Conservation (phyloP, 257 asterid genomes). For the Ligustrum vulgare region DNA sequence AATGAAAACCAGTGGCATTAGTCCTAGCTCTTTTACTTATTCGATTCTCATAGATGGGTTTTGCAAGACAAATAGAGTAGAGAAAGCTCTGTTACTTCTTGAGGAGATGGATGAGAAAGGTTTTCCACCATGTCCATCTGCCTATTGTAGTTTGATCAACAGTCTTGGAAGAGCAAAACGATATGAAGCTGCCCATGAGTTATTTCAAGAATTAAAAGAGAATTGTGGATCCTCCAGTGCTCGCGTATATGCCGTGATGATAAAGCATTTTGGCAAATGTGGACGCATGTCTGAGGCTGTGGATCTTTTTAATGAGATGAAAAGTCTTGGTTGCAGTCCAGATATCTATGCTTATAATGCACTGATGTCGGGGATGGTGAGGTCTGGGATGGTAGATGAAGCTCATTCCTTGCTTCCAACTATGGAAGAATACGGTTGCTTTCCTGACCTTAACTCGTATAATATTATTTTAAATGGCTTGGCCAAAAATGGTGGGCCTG, state of each 20-base stretch:
- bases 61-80: neutral
- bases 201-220: neutral
- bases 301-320: neutral
- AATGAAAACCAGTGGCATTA: neutral
- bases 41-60: neutral
- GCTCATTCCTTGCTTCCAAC: neutral
- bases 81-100: conserved; percentile 4
- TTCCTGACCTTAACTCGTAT: neutral
- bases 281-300: neutral
- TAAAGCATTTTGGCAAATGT: conserved; percentile 3
- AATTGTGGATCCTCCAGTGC: neutral
- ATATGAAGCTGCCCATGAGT: neutral
- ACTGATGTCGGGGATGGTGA: conserved; percentile 1
- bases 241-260: neutral
- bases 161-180: conserved; percentile 5
- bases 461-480: neutral
- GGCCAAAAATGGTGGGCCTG: conserved; percentile 1
- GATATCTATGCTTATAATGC: neutral
- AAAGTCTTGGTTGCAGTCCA: neutral
- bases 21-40: neutral
- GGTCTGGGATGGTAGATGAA: conserved; percentile 1
- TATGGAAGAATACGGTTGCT: neutral
- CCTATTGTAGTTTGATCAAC: neutral
- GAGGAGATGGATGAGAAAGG: conserved; percentile 9
- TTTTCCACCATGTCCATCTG: conserved; percentile 2